These are phyloP conservation scores for Trichoderma citrinoviride DNA, from an alignment of 2,329 filamentous ascomycete genomes.

Conservation along the genomic window DNA sequence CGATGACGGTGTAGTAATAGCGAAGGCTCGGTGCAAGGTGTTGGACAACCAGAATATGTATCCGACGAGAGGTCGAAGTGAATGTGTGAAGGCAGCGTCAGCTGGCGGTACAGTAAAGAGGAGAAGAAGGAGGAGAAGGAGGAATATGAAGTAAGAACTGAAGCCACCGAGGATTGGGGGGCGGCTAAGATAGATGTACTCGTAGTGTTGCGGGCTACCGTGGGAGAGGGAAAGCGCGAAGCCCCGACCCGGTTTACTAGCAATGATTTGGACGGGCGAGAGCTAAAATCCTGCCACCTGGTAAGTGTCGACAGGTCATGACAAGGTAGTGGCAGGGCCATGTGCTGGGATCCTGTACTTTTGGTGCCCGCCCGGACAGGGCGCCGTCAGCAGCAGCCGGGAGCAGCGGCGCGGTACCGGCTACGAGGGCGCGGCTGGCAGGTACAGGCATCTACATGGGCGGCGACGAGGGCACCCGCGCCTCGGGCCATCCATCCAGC, in stretches of 20 bases:
- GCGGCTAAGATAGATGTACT: slow-evolving; percentile 3
- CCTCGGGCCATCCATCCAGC: neutral
- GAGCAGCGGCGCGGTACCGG: too few species aligned
- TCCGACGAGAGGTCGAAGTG: neutral
- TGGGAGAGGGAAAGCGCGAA: slow-evolving; percentile 4
- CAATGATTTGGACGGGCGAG: neutral
- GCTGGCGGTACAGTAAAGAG: neutral
- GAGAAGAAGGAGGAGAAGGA: neutral
- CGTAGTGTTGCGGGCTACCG: neutral
- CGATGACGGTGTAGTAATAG: neutral
- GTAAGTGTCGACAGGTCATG: too few species aligned
- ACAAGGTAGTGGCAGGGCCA: too few species aligned
- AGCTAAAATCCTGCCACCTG: neutral
- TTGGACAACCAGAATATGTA: neutral
- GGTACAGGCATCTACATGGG: neutral
- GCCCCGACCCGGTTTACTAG: neutral
- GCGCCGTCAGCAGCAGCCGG: too few species aligned
- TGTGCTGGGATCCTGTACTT: too few species aligned
- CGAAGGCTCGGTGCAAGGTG: neutral
- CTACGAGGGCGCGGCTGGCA: neutral
- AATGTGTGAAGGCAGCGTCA: neutral
- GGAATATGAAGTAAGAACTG: neutral
- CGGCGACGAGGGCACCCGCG: neutral
- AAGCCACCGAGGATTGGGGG: neutral
- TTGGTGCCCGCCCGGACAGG: too few species aligned